Evolutionary conservation across 495 filamentous ascomycete genomes (phyloP).

Genomic region (Amphirosellinia nigrospora): DNA sequence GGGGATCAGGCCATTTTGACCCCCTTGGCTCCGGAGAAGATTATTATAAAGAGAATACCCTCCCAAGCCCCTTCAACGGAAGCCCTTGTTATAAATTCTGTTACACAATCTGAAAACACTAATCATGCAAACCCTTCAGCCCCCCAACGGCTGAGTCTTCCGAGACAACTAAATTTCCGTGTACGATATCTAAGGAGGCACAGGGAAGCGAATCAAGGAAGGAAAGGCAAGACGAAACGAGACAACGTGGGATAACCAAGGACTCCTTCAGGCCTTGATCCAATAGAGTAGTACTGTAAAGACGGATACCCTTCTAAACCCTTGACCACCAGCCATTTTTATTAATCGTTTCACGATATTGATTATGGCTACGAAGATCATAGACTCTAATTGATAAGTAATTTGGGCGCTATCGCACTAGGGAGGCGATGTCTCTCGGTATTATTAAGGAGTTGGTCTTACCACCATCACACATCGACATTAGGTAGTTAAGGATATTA

Average conservation of each 20-base stretch:
- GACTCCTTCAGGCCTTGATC: not conserved
- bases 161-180: not conserved
- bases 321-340: not conserved
- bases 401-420: too few relatives aligned
- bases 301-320: not conserved
- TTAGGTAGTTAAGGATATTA: too few relatives aligned
- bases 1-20: too few relatives aligned
- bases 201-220: too few relatives aligned
- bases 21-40: too few relatives aligned
- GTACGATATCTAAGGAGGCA: not conserved
- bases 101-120: not conserved
- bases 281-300: not conserved
- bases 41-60: too few relatives aligned
- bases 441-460: too few relatives aligned
- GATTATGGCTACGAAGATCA: not conserved
- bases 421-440: too few relatives aligned
- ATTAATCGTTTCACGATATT: not conserved
- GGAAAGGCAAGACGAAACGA: not conserved
- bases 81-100: not conserved
- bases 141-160: not conserved
- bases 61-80: too few relatives aligned
- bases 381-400: not conserved
- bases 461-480: too few relatives aligned
- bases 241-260: not conserved
- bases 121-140: not conserved